A percentile compares a stretch with the other conserved stretches of the same genome.
Evolutionary conservation across 2,329 filamentous ascomycete genomes (phyloP).

Genomic region (Coniochaeta sp.): DNA sequence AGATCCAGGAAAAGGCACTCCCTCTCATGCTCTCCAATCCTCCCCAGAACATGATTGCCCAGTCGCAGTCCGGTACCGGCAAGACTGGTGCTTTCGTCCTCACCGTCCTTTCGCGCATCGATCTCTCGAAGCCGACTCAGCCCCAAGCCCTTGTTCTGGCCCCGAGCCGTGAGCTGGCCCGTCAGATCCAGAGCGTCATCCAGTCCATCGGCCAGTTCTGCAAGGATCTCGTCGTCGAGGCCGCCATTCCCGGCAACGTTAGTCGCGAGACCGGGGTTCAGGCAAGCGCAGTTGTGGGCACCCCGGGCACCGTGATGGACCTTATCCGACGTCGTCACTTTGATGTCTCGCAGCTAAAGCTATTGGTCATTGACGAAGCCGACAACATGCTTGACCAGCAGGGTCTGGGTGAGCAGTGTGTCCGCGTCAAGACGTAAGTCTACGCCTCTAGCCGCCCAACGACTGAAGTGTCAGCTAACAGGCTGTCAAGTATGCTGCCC

Average conservation of each 20-base stretch:
- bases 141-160: conserved; percentile 88
- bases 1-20: conserved; percentile 93
- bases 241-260: conserved; percentile 74
- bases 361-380: conserved; percentile 91
- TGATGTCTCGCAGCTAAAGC: conserved; percentile 62
- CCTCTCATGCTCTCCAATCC: conserved; percentile 82
- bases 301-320: conserved; percentile 88
- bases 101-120: conserved; percentile 81
- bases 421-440: conserved; percentile 77
- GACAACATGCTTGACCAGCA: conserved; percentile 99
- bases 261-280: conserved; percentile 62
- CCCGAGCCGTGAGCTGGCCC: conserved; percentile 87
- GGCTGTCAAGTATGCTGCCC: conserved; percentile 56
- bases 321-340: conserved; percentile 72
- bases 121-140: conserved; percentile 57
- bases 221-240: conserved; percentile 64
- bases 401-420: conserved; percentile 90
- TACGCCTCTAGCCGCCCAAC: not conserved
- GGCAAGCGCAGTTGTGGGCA: conserved; percentile 81
- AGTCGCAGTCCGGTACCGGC: conserved; percentile 98
- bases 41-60: conserved; percentile 90
- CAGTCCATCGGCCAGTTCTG: conserved; percentile 79
- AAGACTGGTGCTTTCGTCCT: conserved; percentile 97
- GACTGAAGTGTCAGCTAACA: conserved; percentile 6
- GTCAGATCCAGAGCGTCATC: conserved; percentile 86